Percentiles rank a stretch among this genome's conserved stretches.
Conservation (phyloP, 768 basidiomycete species). For the Leccinum barrowsii region DNA sequence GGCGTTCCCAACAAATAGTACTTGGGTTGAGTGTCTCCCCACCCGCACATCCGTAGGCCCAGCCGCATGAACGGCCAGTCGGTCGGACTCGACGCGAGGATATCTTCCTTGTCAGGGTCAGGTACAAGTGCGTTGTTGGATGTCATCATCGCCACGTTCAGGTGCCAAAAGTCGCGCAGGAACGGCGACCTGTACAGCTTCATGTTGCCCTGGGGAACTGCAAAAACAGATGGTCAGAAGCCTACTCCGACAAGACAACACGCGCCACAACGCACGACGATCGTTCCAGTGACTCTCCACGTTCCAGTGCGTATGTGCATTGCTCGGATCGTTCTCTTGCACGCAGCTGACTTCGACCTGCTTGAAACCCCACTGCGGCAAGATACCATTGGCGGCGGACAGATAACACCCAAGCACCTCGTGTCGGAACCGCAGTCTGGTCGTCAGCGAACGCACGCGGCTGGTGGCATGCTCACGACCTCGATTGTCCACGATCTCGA, state of each 20-base stretch:
- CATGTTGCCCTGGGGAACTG: slow-evolving; percentile 80
- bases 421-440: slow-evolving; percentile 83
- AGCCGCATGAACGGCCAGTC: slow-evolving; percentile 94
- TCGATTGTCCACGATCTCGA: slow-evolving; percentile 92
- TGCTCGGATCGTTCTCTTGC: slow-evolving; percentile 76
- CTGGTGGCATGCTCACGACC: slow-evolving; percentile 56
- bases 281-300: slow-evolving; percentile 98
- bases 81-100: slow-evolving; percentile 85
- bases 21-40: slow-evolving; percentile 84
- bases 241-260: neutral
- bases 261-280: slow-evolving; percentile 58
- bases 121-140: slow-evolving; percentile 98
- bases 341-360: slow-evolving; percentile 95
- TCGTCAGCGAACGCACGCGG: slow-evolving; percentile 86
- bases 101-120: slow-evolving; percentile 98
- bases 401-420: slow-evolving; percentile 79
- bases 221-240: neutral
- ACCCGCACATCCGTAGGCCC: slow-evolving; percentile 96
- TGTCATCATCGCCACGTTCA: slow-evolving; percentile 99
- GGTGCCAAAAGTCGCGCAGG: slow-evolving; percentile 95
- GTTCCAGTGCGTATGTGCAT: slow-evolving; percentile 94
- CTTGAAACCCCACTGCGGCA: slow-evolving; percentile 99
- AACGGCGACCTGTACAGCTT: slow-evolving; percentile 90
- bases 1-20: slow-evolving; percentile 95
- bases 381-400: slow-evolving; percentile 78